Evolutionary conservation across 164 flowering plant genomes (phyloP), one percentile per base, ranked within the genome.

Genomic region (Liquidambar formosana): DNA sequence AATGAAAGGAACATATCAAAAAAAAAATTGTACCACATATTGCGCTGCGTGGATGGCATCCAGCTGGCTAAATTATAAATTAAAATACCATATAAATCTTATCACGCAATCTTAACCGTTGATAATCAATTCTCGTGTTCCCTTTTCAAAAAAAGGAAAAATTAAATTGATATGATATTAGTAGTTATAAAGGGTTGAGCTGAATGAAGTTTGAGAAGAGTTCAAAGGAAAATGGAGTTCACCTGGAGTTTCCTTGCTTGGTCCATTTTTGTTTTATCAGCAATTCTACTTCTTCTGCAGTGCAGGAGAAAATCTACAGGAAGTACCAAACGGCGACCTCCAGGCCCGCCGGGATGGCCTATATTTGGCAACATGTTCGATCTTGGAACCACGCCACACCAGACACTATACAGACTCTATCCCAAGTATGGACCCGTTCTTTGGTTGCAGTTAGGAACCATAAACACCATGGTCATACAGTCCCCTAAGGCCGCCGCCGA

Each of bases 401-500:
- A 59, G n/a, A 52, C 49, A 43, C 33, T 76, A 2, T 59, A 67
- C 41, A 57, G 33, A 10, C 63, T 72, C 12, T 16, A 43, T 1
- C 49, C 11, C 6, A 69, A 68, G 28, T 57, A 65, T n/a, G 80
- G 80, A 14, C 74, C 80, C 0, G 33, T 73, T 46, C 57, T 77
- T 18, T 61, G 71, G 56, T 56, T 77, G 1, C 58, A 43, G 27
- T 57, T 77, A 8, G 76, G 79, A 1, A 19, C 64, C 18, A 33
- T 77, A 4, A 65, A 57, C 38, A 73, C 74, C 18, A 44, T 76
- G 21, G 76, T 72, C 5, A 21, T 77, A 8, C 64, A 70, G 12
- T 77, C 79, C 0, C 27, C 71, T 21, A 52, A 53, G n/a, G 73
- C 71, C 1, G 76, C 80, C 10, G 27, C 61, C 13, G 80, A 77